Evolutionary conservation across 345 rosid genomes (phyloP).

Genomic region (Melastoma malabathricum): DNA sequence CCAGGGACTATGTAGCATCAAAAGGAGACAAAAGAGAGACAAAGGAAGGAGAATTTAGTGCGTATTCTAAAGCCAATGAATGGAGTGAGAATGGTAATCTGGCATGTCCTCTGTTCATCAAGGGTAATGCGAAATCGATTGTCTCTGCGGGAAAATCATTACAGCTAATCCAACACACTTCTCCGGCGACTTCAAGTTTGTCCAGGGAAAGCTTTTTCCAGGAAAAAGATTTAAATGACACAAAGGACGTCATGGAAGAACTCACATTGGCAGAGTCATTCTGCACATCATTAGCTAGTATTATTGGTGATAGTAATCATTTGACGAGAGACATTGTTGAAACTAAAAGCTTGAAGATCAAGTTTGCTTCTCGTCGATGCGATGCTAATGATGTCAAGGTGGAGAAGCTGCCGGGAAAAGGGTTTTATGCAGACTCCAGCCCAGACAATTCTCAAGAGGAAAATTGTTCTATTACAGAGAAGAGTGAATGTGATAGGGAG

Average conservation of each 20-base stretch:
- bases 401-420: slow-evolving; percentile 12
- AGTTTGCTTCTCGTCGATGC: slow-evolving; percentile 23
- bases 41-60: slow-evolving; percentile 28
- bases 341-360: slow-evolving; percentile 23
- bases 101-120: slow-evolving; percentile 61
- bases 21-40: slow-evolving; percentile 31
- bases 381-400: slow-evolving; percentile 12
- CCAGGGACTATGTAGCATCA: slow-evolving; percentile 8
- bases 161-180: slow-evolving; percentile 69
- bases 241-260: slow-evolving; percentile 18
- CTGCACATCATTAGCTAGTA: slow-evolving; percentile 63
- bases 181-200: slow-evolving; percentile 22
- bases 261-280: slow-evolving; percentile 70
- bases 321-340: slow-evolving; percentile 40
- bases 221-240: no score
- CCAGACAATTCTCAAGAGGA: slow-evolving; percentile 17
- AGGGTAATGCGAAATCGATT: slow-evolving; percentile 62
- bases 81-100: slow-evolving; percentile 26
- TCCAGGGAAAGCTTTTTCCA: slow-evolving; percentile 15
- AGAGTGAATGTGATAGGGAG: slow-evolving; percentile 16
- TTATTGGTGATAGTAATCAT: slow-evolving; percentile 69
- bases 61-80: slow-evolving; percentile 42
- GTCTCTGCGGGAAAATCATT: slow-evolving; percentile 95
- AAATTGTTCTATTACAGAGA: slow-evolving; percentile 18
- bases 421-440: no score